Conservation (phyloP, 2,329 filamentous ascomycete genomes). For the Drechslerella dactyloides region DNA sequence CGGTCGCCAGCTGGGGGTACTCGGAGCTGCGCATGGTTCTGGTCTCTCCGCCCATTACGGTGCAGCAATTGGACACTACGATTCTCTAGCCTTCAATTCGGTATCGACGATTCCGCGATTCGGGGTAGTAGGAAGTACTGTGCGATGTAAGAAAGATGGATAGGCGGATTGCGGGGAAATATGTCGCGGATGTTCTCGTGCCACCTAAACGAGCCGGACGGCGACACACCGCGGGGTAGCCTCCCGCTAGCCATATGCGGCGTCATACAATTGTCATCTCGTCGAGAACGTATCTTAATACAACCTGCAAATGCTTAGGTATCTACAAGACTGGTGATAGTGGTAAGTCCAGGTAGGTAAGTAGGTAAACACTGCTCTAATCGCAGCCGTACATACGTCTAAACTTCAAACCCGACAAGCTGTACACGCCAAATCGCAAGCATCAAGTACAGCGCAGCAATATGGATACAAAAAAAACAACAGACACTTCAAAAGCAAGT, state of each 20-base stretch:
- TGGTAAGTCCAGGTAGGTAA: too few species aligned
- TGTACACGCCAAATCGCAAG: neutral
- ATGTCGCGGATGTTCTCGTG: neutral
- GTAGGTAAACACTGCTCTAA: too few species aligned
- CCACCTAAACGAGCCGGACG: neutral
- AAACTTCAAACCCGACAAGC: too few species aligned
- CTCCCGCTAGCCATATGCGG: too few species aligned
- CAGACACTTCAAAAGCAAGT: neutral
- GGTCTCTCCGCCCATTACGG: conserved; percentile 62
- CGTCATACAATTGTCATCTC: too few species aligned
- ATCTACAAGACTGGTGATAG: too few species aligned
- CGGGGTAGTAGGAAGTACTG: neutral
- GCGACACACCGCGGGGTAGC: too few species aligned
- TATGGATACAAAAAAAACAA: neutral
- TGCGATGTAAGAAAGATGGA: neutral
- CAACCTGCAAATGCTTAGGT: too few species aligned
- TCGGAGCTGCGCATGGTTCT: conserved; percentile 52
- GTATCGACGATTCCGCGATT: neutral
- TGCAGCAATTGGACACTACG: conserved; percentile 19
- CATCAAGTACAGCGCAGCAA: neutral
- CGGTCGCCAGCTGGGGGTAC: conserved; percentile 55
- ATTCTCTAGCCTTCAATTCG: neutral
- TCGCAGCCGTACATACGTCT: too few species aligned
- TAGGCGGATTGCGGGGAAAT: conserved; percentile 1
- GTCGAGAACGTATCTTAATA: too few species aligned